Base-by-base conservation (phyloP, 2,329 filamentous ascomycete species). In the Ciborinia camelliae region DNA sequence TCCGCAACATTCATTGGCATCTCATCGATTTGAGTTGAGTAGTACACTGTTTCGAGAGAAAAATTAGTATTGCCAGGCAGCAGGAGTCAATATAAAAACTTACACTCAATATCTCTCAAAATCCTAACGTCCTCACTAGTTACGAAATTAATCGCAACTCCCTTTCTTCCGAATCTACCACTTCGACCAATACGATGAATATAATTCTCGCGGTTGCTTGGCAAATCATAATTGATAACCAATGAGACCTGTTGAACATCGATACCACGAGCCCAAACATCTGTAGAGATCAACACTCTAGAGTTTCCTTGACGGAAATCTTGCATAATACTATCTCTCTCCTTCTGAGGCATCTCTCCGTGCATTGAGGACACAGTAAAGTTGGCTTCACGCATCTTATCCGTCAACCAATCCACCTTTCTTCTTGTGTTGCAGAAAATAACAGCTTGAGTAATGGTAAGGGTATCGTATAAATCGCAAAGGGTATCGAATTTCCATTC, bases 401-500 rank as follows among this genome's bases (percentile, higher is more conserved):
- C 95, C 5, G 95, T 98, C 66, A 99, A 82, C 95, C 95, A 99
- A 78, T 99, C 95, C 62, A 99, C 95, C 90, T 99, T 99, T 78
- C 95, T 88, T 71, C 95, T 89, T 8, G 95, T 99, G 80, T 99
- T 99, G 85, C 95, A 99, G 84, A 99, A 99, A 77, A 99, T 99
- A 77, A 99, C 95, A 53, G 95, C 95, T 81, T 98, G 95, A 20
- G 95, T 98, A 75, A 99, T 98, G 63, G 95, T 99, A 52, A 99
- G 85, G 15, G 95, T 98, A 77, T 99, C 95, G 84, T 99, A 99
- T 65, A 99, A 88, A 80, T 99, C 95, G 79, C 92, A 98, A 5
- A 99, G 87, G 3, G 95, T 99, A 77, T 99, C 95, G 73, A 99
- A 97, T 79, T 99, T 99, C 95, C 95, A 99, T 77, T 98, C 95